Evolutionary conservation across 2,329 filamentous ascomycete genomes (phyloP).

Genomic region (Huntiella savannae): DNA sequence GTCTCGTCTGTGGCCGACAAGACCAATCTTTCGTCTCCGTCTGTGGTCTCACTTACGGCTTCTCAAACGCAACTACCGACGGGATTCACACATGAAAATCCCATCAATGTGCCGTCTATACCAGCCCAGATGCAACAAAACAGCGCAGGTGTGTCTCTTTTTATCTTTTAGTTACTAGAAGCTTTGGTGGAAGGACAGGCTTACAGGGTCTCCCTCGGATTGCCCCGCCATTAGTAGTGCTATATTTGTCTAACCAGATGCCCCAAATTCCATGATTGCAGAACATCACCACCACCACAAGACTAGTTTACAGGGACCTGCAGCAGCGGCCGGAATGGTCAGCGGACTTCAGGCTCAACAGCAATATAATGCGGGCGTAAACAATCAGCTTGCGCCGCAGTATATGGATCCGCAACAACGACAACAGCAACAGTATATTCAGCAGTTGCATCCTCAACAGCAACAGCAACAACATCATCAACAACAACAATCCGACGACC

Average conservation of each 20-base stretch:
- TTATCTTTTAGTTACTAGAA: background rate
- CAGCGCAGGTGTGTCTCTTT: background rate
- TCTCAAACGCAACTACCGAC: too few species aligned
- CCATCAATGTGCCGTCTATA: background rate
- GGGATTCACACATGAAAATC: background rate
- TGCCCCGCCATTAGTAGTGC: background rate
- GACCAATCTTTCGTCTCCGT: background rate
- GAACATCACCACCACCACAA: slow-evolving; percentile 15
- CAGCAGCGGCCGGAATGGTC: background rate
- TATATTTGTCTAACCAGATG: background rate
- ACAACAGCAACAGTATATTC: slow-evolving; percentile 14
- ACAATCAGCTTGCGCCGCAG: background rate
- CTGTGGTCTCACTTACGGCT: background rate
- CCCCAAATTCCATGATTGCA: background rate
- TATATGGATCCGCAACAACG: slow-evolving; percentile 1
- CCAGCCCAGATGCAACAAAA: slow-evolving; percentile 1
- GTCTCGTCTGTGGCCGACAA: background rate
- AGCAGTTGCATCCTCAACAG: slow-evolving; percentile 14
- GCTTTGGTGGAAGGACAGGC: too few species aligned
- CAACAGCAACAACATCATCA: slow-evolving; percentile 13
- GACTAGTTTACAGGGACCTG: slow-evolving; percentile 11
- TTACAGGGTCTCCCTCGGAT: background rate
- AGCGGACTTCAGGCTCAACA: slow-evolving; percentile 13
- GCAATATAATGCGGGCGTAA: slow-evolving; percentile 5
- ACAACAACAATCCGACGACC: slow-evolving; percentile 13